Conservation (phyloP, 2,329 filamentous ascomycete species). For the Lachnellula subtilissima region DNA sequence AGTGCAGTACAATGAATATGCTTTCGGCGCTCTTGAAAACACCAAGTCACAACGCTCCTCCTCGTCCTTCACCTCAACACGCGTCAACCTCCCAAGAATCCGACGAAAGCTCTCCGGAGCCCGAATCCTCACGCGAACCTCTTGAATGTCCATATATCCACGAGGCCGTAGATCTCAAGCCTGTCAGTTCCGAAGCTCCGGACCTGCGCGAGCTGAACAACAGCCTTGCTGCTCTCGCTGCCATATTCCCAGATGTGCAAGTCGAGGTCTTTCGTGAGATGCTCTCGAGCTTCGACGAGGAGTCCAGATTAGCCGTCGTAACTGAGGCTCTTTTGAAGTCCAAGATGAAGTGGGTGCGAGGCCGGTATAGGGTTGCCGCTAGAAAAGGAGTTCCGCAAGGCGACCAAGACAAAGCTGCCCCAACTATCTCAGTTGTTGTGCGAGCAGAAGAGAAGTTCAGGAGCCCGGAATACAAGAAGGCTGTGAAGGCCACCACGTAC, state of each 20-base stretch:
- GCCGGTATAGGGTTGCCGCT: conserved; percentile 51
- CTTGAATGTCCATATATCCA: conserved; percentile 42
- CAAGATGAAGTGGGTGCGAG: conserved; percentile 64
- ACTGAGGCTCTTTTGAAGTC: conserved; percentile 74
- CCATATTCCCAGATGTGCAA: conserved; percentile 75
- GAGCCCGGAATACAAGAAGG: conserved; percentile 60
- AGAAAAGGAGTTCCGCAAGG: conserved; percentile 32
- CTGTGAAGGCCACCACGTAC: conserved; percentile 63
- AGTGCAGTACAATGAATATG: conserved; percentile 41
- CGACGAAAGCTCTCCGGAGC: conserved; percentile 28
- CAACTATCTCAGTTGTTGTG: conserved; percentile 34
- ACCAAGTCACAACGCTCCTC: conserved; percentile 33
- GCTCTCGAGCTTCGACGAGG: conserved; percentile 67
- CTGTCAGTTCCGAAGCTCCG: conserved; percentile 46
- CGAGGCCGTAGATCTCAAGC: conserved; percentile 50
- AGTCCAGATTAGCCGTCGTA: conserved; percentile 71
- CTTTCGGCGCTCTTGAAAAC: conserved; percentile 44
- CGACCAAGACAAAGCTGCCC: conserved; percentile 14
- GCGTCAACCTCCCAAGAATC: conserved; percentile 29
- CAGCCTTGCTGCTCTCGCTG: conserved; percentile 62
- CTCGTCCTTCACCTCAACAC: conserved; percentile 23
- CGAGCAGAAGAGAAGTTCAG: conserved; percentile 63
- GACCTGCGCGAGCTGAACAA: conserved; percentile 67
- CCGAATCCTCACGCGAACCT: conserved; percentile 6
- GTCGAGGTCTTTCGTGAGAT: conserved; percentile 80